A percentile compares a stretch with the other conserved stretches of the same genome.
phyloP scores from a whole-genome alignment of 2,329 filamentous ascomycete species.

The Phialophora chinensis region DNA sequence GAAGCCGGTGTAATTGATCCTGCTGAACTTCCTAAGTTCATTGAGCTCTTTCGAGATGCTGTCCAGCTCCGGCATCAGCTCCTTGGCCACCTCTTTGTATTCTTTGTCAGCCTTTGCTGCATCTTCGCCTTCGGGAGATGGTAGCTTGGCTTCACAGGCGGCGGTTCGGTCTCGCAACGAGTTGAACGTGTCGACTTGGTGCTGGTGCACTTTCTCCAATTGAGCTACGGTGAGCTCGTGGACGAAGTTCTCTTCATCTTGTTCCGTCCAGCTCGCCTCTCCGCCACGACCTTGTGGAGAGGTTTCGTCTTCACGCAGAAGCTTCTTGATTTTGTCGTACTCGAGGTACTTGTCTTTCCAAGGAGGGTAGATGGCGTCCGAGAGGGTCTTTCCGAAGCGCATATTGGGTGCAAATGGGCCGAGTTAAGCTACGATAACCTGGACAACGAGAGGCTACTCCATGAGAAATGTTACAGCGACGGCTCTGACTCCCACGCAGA shows the following conservation, averaged over 20 bases:
- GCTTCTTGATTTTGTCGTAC: constrained; percentile 87
- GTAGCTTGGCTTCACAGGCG: constrained; percentile 69
- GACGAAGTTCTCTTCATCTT: constrained; percentile 91
- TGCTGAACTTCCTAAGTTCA: constrained; percentile 92
- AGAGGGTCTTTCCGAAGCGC: constrained; percentile 91
- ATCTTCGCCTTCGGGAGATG: constrained; percentile 53
- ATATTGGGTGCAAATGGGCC: constrained; percentile 56
- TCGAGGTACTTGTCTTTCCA: constrained; percentile 97
- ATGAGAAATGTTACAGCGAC: not conserved
- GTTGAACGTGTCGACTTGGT: constrained; percentile 82
- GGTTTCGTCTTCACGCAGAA: constrained; percentile 77
- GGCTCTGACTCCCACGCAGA: not conserved
- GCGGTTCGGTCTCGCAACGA: constrained; percentile 80
- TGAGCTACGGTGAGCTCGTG: constrained; percentile 94
- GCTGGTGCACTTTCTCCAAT: constrained; percentile 90
- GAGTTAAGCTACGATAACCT: not conserved
- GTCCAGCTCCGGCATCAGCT: constrained; percentile 81
- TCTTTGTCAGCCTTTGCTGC: constrained; percentile 48
- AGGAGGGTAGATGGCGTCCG: constrained; percentile 77
- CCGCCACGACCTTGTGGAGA: constrained; percentile 53
- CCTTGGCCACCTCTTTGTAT: constrained; percentile 63
- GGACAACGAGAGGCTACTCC: constrained; percentile 9
- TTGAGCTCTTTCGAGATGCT: constrained; percentile 86
- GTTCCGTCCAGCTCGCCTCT: constrained; percentile 81
- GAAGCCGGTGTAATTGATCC: constrained; percentile 96